Percentiles rank a stretch among this genome's conserved stretches.
These are phyloP conservation scores for Clausena lansium DNA, from an alignment of 345 rosid species.

Conservation along the genomic window DNA sequence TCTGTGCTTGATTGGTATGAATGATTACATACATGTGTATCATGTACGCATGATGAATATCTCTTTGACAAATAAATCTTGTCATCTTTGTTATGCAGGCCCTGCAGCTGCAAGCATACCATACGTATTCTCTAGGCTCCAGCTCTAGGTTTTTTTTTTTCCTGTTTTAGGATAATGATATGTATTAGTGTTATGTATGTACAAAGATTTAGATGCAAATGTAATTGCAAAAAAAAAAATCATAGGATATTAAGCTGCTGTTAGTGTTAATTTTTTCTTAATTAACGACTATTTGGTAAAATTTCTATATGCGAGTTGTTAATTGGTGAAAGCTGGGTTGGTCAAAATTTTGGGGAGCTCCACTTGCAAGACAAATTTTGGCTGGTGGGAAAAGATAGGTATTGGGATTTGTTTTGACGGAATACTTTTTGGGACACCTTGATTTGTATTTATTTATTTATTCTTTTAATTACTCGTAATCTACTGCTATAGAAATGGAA, in stretches of 20 bases:
- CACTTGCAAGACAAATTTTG: neutral
- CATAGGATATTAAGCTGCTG: neutral
- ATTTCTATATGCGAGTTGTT: neutral
- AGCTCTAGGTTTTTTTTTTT: neutral
- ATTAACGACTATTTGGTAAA: neutral
- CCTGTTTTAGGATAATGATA: no score
- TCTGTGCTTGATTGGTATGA: no score
- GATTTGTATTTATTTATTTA: no score
- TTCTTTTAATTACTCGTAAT: no score
- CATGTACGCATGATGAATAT: neutral
- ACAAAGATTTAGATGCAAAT: neutral
- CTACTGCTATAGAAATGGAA: no score
- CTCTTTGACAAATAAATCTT: neutral
- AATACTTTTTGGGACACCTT: no score
- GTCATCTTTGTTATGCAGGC: neutral
- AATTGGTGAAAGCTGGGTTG: neutral
- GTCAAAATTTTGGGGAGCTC: neutral
- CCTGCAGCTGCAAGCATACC: no score
- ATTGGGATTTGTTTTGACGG: conserved; percentile 30
- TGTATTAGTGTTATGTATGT: neutral
- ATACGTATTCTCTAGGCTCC: neutral
- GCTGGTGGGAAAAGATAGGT: conserved; percentile 27
- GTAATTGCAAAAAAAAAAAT: neutral
- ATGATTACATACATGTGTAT: neutral
- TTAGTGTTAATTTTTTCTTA: neutral